Evolutionary conservation across 345 rosid genomes (phyloP).

Genomic region (Microcos paniculata): DNA sequence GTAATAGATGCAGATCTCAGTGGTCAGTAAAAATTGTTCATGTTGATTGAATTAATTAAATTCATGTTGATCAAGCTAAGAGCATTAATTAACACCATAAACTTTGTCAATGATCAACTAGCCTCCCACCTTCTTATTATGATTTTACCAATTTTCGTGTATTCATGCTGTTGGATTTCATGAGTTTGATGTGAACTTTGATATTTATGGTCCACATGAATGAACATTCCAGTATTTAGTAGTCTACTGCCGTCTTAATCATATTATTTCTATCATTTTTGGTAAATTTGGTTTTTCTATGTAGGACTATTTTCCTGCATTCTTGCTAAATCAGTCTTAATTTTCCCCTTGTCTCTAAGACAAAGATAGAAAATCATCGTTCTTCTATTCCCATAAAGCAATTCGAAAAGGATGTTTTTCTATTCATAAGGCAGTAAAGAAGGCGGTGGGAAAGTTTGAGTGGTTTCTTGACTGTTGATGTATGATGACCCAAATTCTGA

Average conservation of each 20-base stretch:
- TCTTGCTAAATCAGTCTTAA: not conserved
- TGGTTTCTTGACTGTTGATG: not conserved
- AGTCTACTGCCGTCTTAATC: not conserved
- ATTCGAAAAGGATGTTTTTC: not conserved
- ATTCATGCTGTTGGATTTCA: not conserved
- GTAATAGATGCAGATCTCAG: not conserved
- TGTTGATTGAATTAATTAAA: not conserved
- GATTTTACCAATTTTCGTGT: not conserved
- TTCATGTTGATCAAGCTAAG: not conserved
- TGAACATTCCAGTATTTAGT: not conserved
- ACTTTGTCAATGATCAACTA: not conserved
- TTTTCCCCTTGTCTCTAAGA: not conserved
- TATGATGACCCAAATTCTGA: not conserved
- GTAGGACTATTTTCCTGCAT: not conserved
- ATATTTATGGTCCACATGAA: not conserved
- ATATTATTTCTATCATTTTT: not conserved
- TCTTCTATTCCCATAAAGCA: not conserved
- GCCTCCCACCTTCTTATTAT: not conserved
- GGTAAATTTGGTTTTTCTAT: not conserved
- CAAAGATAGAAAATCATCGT: not conserved
- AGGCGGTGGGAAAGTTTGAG: not conserved
- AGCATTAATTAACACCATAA: not conserved
- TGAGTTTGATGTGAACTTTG: not conserved
- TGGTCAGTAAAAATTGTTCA: not conserved
- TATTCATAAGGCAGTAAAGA: not conserved